Evolutionary conservation across 192 early-diverging fungal species (phyloP), one percentile per base, ranked within the genome.

Genomic region (Entophlyctis luteolus): DNA sequence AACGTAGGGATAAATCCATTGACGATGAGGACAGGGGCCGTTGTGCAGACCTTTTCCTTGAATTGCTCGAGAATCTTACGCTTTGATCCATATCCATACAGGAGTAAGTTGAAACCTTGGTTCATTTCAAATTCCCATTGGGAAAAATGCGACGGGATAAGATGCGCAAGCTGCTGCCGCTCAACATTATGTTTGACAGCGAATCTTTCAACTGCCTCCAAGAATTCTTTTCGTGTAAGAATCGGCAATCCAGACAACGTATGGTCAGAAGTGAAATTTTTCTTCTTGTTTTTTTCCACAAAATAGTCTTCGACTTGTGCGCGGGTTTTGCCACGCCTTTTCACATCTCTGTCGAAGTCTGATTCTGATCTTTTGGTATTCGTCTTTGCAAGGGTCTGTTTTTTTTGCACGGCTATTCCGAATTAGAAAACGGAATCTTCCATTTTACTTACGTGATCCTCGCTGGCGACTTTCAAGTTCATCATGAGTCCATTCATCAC

Each of bases 81-180:
- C 72, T 99, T 99, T 8, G 94, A 96, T 0, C 96, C 96, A 70
- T 88, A 96, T 0, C 96, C 96, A 68, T 93, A 96, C 45, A 96
- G 89, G 0, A 94, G 63, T 4, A 99, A 76, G 65, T 91, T 96
- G 72, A 94, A 99, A 0, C 91, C 93, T 12, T 79, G 78, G 2
- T 68, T 52, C 3, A 97, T 75, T 69, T 97, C 92, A 81, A 93
- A 93, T 49, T 74, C 79, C 94, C 94, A 98, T 67, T 99, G 92
- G 1, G 74, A 75, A 62, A 94, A 98, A 55, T 62, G 60, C 2
- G 42, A 22, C 5, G 42, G 50, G 59, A 70, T 48, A 27, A 73
- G 48, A 4, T 12, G n/a, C 10, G 16, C 32, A n/a, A 77, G 60
- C 3, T 38, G 59, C 28, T 81, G 59, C 62, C 25, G 87, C 71